phyloP scores from a whole-genome alignment of 2,329 filamentous ascomycete genomes.

The Sporothrix brasiliensis region DNA sequence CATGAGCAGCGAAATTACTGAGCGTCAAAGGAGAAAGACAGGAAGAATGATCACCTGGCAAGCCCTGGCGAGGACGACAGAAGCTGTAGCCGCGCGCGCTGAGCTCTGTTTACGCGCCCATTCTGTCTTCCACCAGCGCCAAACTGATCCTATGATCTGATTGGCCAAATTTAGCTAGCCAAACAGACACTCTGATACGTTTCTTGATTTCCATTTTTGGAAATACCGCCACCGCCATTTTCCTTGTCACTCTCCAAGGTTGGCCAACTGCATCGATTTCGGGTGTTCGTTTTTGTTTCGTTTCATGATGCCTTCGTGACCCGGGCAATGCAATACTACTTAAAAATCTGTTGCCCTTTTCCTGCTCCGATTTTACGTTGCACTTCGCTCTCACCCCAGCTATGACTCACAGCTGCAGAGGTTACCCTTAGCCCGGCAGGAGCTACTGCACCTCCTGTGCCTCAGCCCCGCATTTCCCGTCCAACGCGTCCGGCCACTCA shows the following conservation, averaged over 20 bases:
- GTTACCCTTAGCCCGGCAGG: constrained; percentile 5
- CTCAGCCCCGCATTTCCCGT: constrained; percentile 17
- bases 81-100: constrained; percentile 22
- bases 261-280: not conserved
- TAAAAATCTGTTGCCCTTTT: not conserved
- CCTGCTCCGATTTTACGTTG: not conserved
- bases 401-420: constrained; percentile 28
- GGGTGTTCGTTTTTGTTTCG: constrained; percentile 12
- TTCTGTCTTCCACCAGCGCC: constrained; percentile 6
- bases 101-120: not conserved
- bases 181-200: not conserved
- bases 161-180: not conserved
- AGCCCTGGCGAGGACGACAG: not conserved
- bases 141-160: not conserved
- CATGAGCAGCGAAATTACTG: not conserved
- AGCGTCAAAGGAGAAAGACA: not conserved
- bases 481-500: constrained; percentile 24
- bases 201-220: constrained; percentile 5
- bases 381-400: no score
- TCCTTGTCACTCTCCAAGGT: not conserved
- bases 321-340: not conserved
- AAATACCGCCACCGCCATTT: constrained; percentile 5
- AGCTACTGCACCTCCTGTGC: constrained; percentile 19
- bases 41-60: not conserved
- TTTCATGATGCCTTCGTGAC: constrained; percentile 18